A percentile compares a stretch with the other conserved stretches of the same genome.
phyloP scores from a whole-genome alignment of 805 yeast species.

The Wilhelminamyces savonicus region DNA sequence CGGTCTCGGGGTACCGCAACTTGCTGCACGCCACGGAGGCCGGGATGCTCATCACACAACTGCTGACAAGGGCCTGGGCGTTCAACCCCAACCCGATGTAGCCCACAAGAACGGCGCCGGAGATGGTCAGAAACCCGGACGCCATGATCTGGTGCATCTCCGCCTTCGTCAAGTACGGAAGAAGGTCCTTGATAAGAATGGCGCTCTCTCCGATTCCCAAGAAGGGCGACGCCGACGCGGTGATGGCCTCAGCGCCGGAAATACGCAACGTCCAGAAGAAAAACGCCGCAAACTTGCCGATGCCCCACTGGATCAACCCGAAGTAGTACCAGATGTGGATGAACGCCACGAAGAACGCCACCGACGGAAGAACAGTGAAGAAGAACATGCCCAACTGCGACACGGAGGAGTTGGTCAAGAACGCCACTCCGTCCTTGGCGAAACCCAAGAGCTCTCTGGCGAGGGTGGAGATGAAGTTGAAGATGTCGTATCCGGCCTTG shows the following conservation, averaged over 20 bases:
- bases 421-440: conserved; percentile 57
- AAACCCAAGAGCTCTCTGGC: conserved; percentile 52
- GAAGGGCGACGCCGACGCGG: conserved; percentile 63
- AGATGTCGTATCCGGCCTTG: conserved; percentile 52
- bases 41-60: conserved; percentile 67
- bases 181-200: conserved; percentile 50
- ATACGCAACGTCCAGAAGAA: conserved; percentile 56
- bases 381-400: conserved; percentile 42
- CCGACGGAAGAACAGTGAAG: conserved; percentile 56
- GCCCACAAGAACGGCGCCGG: conserved; percentile 58
- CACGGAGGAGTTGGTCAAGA: conserved; percentile 39
- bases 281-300: conserved; percentile 49
- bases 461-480: conserved; percentile 52
- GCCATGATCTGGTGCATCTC: conserved; percentile 59
- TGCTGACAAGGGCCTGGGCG: conserved; percentile 56
- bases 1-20: conserved; percentile 54
- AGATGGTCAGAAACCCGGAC: conserved; percentile 59
- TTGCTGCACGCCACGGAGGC: conserved; percentile 57
- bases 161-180: conserved; percentile 53
- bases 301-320: conserved; percentile 55
- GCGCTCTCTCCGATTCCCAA: conserved; percentile 65
- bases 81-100: conserved; percentile 59
- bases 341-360: conserved; percentile 57
- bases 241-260: conserved; percentile 60
- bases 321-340: conserved; percentile 55